Evolutionary conservation across 1,139 yeast species (phyloP).

Genomic region (Geotrichum macrosporum): DNA sequence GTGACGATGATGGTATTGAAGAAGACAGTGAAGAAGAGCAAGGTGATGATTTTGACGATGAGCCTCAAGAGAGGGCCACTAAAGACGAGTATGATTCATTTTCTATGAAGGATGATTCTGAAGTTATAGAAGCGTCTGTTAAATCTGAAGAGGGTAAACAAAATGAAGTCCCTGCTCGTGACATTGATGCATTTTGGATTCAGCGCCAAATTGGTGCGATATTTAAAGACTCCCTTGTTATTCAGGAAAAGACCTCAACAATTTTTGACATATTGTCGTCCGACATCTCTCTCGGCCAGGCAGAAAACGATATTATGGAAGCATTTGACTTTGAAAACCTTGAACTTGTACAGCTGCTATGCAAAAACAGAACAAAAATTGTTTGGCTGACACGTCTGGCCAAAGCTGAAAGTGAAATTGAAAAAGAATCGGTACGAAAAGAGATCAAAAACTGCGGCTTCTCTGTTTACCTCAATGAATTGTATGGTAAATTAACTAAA

Average conservation of each 20-base stretch:
- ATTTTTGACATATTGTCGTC: conserved; percentile 40
- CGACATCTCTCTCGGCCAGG: conserved; percentile 39
- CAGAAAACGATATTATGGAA: conserved; percentile 52
- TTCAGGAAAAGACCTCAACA: conserved; percentile 37
- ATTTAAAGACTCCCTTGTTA: conserved; percentile 40
- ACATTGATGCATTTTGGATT: conserved; percentile 52
- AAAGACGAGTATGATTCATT: conserved; percentile 31
- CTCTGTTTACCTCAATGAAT: conserved; percentile 33
- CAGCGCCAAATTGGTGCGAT: conserved; percentile 42
- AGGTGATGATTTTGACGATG: conserved; percentile 32
- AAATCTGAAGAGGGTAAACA: conserved; percentile 34
- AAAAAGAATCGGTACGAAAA: conserved; percentile 35
- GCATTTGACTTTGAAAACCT: conserved; percentile 50
- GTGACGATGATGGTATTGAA: conserved; percentile 39
- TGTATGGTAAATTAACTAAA: conserved; percentile 27
- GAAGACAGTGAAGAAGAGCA: conserved; percentile 38
- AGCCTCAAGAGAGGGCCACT: conserved; percentile 35
- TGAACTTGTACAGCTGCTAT: conserved; percentile 47
- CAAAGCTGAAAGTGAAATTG: conserved; percentile 40
- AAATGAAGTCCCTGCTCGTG: conserved; percentile 35
- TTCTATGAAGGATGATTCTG: conserved; percentile 32
- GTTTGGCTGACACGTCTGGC: conserved; percentile 52
- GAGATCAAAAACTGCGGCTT: conserved; percentile 39
- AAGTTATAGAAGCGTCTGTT: conserved; percentile 33
- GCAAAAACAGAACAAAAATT: conserved; percentile 51